Evolutionary conservation across 371 early-diverging fungal genomes (phyloP).

Genomic region (Actinomortierella ambigua): DNA sequence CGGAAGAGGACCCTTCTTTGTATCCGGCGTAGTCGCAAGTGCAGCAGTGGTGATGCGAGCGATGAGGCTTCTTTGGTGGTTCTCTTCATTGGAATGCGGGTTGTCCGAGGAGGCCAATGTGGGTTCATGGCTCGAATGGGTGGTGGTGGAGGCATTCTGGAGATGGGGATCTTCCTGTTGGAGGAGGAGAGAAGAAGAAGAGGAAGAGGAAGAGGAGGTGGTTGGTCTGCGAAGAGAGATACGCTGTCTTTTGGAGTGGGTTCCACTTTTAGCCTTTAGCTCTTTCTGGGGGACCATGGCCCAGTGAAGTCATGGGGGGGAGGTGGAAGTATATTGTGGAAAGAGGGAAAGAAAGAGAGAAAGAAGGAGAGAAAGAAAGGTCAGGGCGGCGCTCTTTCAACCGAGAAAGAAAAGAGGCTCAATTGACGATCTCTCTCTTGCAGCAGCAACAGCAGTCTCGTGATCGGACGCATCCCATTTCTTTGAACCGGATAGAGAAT

Average conservation of each 20-base stretch:
- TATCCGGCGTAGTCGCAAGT: no score
- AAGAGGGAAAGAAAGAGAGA: background rate
- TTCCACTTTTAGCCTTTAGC: background rate
- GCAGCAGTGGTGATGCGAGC: no score
- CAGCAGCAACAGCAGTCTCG: no score
- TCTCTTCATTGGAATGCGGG: no score
- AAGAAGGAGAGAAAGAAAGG: background rate
- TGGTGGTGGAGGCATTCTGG: background rate
- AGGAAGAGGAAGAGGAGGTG: constrained; percentile 6
- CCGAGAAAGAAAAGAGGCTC: background rate
- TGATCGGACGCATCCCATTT: background rate
- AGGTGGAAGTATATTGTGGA: no score
- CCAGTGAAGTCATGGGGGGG: no score
- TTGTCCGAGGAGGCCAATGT: no score
- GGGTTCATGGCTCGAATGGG: no score
- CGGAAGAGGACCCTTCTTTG: no score
- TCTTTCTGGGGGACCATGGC: no score
- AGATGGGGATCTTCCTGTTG: background rate
- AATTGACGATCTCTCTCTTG: background rate
- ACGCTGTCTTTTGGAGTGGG: constrained; percentile 13
- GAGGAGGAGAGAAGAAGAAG: background rate
- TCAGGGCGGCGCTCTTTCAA: background rate
- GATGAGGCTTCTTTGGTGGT: no score
- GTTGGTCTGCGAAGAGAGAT: constrained; percentile 26
- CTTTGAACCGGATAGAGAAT: background rate